A percentile compares a stretch with the other conserved stretches of the same genome.
Evolutionary conservation across 495 filamentous ascomycete species (phyloP).

Genomic region (Annulohypoxylon stygium): DNA sequence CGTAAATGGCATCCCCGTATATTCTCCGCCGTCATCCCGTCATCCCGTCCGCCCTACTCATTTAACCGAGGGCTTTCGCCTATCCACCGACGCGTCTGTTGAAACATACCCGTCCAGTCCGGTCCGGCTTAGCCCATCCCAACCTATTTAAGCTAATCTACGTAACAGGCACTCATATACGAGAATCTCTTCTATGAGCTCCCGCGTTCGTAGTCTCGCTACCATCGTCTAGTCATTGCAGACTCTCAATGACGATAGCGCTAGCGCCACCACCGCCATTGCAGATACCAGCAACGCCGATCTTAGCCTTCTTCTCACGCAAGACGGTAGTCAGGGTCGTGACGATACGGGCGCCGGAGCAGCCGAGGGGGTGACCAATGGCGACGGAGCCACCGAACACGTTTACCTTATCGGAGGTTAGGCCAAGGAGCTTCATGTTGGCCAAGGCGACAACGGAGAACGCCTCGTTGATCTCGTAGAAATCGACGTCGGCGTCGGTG

Average conservation of each 20-base stretch:
- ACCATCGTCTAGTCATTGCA: constrained; percentile 57
- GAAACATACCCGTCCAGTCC: constrained; percentile 4
- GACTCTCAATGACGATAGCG: constrained; percentile 86
- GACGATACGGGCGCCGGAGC: constrained; percentile 91
- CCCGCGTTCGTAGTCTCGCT: background rate
- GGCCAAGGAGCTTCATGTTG: constrained; percentile 88
- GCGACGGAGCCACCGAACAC: constrained; percentile 95
- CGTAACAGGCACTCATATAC: constrained; percentile 19
- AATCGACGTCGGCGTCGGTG: constrained; percentile 80
- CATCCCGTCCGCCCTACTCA: background rate
- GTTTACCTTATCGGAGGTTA: constrained; percentile 91
- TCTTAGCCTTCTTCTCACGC: constrained; percentile 89
- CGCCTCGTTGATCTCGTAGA: constrained; percentile 98
- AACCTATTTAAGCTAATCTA: background rate
- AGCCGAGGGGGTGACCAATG: constrained; percentile 93
- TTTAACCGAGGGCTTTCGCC: background rate
- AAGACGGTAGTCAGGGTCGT: constrained; percentile 92
- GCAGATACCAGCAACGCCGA: constrained; percentile 95
- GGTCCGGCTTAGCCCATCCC: background rate
- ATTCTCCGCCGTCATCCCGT: background rate
- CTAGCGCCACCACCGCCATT: constrained; percentile 96
- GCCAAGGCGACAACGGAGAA: constrained; percentile 97
- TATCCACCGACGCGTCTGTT: background rate
- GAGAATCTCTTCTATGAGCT: constrained; percentile 27
- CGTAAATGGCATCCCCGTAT: constrained; percentile 5